Base-by-base conservation (phyloP, 2,329 filamentous ascomycete species). In the Botrytis cinerea region DNA sequence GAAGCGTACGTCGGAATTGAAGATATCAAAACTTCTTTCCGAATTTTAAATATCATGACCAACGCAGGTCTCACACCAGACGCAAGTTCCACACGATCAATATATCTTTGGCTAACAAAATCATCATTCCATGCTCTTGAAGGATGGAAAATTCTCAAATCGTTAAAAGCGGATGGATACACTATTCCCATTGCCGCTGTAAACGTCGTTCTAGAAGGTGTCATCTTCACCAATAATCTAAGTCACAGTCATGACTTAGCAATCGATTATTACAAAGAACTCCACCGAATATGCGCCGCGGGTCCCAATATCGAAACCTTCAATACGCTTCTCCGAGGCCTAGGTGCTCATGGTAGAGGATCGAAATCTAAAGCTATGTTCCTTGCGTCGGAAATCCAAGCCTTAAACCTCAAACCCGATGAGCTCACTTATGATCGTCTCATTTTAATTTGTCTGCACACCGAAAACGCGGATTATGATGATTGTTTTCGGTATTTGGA, bases 31-130 rank as follows among this genome's bases (percentile, higher is more conserved):
- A 88, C 89, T 40, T 92, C 92, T 0, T 85, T 97, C 51, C 87
- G 88, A 59, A 86, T 92, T 1, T 84, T 97, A 25, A 89, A 88
- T 76, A 90, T 94, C 80, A 96, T 97, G 91, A 83, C 88, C 35
- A 86, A 88, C 74, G 88, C 90, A 28, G 89, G 90, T 8, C 80
- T 91, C 8, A 81, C 86, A 57, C 85, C 89, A 4, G 87, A 88
- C 48, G 80, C 85, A 6, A 87, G 84, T 22, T 91, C 88, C 72
- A 94, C 92, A 2, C 86, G 90, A 25, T 82, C 88, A 3, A 84
- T 98, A 35, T 90, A 87, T 77, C 79, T 81, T 5, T 83, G 87
- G 73, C 84, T 97, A 60, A 83, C 83, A 57, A 79, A 83, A 57
- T 82, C 85, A 0, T 78, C 80, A 0, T 83, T 87, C 5, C 83